phyloP scores from a whole-genome alignment of 495 filamentous ascomycete genomes.

The Hypoxylon trugodes region DNA sequence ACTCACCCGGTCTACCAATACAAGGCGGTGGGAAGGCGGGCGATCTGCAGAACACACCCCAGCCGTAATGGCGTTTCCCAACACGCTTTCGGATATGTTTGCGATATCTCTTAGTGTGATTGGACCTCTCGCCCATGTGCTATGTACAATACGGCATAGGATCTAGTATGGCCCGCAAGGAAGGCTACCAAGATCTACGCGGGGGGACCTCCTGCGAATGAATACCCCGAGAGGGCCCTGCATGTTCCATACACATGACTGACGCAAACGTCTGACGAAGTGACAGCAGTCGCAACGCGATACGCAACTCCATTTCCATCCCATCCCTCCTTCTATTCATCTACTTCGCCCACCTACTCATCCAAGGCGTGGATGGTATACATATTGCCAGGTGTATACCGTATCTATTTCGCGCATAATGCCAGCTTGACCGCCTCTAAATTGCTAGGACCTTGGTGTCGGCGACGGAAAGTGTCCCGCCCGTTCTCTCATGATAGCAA shows the following conservation, averaged over 20 bases:
- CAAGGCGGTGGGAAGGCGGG: constrained; percentile 27
- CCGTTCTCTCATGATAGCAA: constrained; percentile 37
- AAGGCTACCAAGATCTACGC: constrained; percentile 42
- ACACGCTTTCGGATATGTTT: constrained; percentile 40
- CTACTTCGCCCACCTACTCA: neutral
- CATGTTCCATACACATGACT: constrained; percentile 42
- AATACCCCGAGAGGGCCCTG: constrained; percentile 37
- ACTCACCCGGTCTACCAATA: constrained; percentile 27
- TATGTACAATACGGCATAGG: constrained; percentile 39
- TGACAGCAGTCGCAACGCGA: constrained; percentile 32
- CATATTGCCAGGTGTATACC: constrained; percentile 4
- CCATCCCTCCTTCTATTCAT: constrained; percentile 10
- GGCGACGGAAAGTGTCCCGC: constrained; percentile 35
- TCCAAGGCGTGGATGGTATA: constrained; percentile 4
- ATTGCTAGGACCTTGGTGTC: constrained; percentile 26
- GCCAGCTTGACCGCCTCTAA: constrained; percentile 30
- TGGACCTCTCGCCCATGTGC: constrained; percentile 35
- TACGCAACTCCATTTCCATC: constrained; percentile 31
- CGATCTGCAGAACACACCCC: constrained; percentile 37
- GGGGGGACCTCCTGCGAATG: constrained; percentile 36
- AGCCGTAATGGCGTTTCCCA: constrained; percentile 26
- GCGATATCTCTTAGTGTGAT: constrained; percentile 26
- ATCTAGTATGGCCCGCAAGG: constrained; percentile 28
- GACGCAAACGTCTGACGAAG: constrained; percentile 40
- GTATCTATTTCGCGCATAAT: constrained; percentile 23